Evolutionary conservation across 1,284 basidiomycete species (phyloP).

Genomic region (Sanghuangporus sanghuang): DNA sequence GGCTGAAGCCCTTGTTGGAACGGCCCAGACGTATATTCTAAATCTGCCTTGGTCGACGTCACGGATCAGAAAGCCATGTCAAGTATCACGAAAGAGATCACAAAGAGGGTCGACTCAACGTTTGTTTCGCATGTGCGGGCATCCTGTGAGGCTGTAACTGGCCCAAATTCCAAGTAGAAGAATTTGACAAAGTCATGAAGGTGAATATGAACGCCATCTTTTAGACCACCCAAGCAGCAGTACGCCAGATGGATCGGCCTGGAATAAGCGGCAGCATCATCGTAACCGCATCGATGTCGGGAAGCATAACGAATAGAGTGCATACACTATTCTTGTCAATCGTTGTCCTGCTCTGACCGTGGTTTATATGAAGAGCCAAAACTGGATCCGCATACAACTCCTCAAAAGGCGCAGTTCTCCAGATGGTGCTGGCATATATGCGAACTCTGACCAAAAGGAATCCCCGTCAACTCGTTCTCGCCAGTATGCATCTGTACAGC

Average conservation of each 20-base stretch:
- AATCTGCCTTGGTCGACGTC: constrained; percentile 64
- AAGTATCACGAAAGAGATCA: constrained; percentile 53
- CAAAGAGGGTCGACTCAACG: constrained; percentile 61
- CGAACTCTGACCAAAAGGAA: constrained; percentile 66
- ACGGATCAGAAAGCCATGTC: constrained; percentile 56
- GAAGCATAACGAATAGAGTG: constrained; percentile 61
- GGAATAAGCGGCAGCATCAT: constrained; percentile 73
- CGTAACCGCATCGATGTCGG: constrained; percentile 71
- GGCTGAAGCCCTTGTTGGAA: constrained; percentile 41
- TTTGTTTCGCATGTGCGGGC: constrained; percentile 75
- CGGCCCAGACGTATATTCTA: constrained; percentile 41
- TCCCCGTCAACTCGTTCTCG: constrained; percentile 71
- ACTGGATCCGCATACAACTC: constrained; percentile 78
- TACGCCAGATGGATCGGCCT: constrained; percentile 68
- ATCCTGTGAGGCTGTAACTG: constrained; percentile 62
- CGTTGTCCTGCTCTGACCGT: constrained; percentile 35
- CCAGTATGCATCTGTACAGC: constrained; percentile 73
- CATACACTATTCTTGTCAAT: constrained; percentile 21
- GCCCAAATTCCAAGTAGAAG: constrained; percentile 62
- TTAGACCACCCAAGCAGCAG: constrained; percentile 75
- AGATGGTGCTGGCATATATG: constrained; percentile 82
- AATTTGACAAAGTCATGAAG: constrained; percentile 61
- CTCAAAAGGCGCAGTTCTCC: constrained; percentile 72
- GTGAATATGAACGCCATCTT: constrained; percentile 77
- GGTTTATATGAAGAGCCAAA: constrained; percentile 44